Evolutionary conservation across 805 yeast species (phyloP).

Genomic region (Saccharomycopsis synnaedendra): DNA sequence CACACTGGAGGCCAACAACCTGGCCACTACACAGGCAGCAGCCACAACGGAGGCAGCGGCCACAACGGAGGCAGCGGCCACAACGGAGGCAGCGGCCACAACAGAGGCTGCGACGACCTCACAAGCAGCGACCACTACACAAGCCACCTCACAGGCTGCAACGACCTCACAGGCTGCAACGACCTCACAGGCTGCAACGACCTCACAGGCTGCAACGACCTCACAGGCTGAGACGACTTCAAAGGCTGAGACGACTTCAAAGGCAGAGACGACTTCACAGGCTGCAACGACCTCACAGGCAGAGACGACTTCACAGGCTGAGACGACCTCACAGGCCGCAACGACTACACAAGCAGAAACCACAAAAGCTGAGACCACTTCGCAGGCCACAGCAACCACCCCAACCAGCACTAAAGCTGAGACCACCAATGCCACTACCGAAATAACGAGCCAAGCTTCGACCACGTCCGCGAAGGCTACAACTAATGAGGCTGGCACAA

Average conservation of each 20-base stretch:
- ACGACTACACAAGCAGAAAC: too few species aligned
- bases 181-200: not conserved
- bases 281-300: too few species aligned
- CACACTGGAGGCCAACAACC: not conserved
- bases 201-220: not conserved
- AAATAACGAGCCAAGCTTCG: too few species aligned
- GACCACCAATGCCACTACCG: too few species aligned
- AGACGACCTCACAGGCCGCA: too few species aligned
- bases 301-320: too few species aligned
- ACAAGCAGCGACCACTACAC: constrained; percentile 19
- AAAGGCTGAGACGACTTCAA: not conserved
- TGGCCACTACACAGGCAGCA: constrained; percentile 1
- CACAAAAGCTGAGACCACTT: too few species aligned
- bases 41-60: not conserved
- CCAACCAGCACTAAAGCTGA: too few species aligned
- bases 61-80: not conserved
- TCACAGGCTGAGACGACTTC: not conserved
- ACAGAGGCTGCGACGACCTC: constrained; percentile 16
- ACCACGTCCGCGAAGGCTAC: too few species aligned
- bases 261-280: too few species aligned
- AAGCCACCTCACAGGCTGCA: not conserved
- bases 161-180: not conserved
- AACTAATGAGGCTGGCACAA: too few species aligned
- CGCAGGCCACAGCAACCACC: too few species aligned
- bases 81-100: not conserved